Evolutionary conservation across 352 stramenopile genomes (phyloP), one percentile per base, ranked within the genome.

Genomic region (Globisporangium acanthophoron): DNA sequence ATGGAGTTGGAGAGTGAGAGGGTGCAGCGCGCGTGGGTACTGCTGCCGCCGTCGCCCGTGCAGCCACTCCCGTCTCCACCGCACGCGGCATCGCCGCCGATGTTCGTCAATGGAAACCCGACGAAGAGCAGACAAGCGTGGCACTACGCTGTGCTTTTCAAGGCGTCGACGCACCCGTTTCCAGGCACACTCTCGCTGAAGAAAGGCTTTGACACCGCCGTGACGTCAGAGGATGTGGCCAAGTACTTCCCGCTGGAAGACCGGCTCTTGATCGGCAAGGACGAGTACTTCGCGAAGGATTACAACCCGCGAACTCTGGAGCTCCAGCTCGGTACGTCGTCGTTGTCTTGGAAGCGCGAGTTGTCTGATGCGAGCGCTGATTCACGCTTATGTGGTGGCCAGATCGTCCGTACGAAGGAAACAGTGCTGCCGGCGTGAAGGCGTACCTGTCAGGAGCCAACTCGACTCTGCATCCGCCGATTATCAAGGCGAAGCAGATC

Each of bases 81-180:
- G 11, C 20, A 27, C 45, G 6, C 45, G 37, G 8, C 29, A 15
- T 15, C 35, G 12, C 11, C 56, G 24, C 48, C 35, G 3, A 55
- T 61, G 24, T 85, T 80, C 20, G 63, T 58, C 24, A 69, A 78
- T 31, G 65, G 62, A 4, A 65, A 20, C 21, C 57, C 70, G 27
- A 58, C 60, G 4, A 71, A 66, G 20, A 55, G 64, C 12, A 68
- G 83, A 3, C 67, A 88, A 52, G 58, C 66, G 1, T 94, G 85
- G 85, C 72, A 87, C 63, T 94, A 94, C 39, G 85, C 80, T 0
- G 80, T 91, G 45, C 59, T 94, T 0, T 87, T 87, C 52, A 83
- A 80, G 52, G 67, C 77, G 0, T 65, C 81, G 3, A 84, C 78
- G 2, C 64, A 76, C 3, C 52, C 59, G 15, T 75, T 92, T 20